Evolutionary conservation across 768 basidiomycete genomes (phyloP), one percentile per base, ranked within the genome.

Genomic region (Suillus variegatus): DNA sequence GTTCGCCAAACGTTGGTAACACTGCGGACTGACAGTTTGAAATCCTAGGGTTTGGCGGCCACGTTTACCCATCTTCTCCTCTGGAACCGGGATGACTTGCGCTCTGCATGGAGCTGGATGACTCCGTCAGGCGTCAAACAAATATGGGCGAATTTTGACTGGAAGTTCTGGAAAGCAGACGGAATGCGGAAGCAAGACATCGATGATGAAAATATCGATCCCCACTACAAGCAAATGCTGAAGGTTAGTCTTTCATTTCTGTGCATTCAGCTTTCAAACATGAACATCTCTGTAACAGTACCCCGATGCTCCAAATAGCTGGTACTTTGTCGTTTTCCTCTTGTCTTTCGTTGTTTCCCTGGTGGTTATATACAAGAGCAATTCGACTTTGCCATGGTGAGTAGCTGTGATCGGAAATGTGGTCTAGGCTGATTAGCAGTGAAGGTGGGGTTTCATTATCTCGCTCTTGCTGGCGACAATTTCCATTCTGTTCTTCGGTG

Each of bases 141-240:
- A 28, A 72, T 75, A 58, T 78, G 68, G 71, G 64, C 68, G 16
- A 76, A 73, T 55, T 82, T 82, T 64, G 70, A 82, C 64, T 81
- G 76, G 76, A 77, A 68, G 65, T 80, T 83, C 73, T 83, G 82
- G 82, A 66, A 72, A 61, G 77, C 81, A 55, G 73, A 79, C 63
- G 81, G 81, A 22, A 77, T 79, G 70, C 74, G 81, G 22, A 72
- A 77, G n/a, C 64, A 60, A 2, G 66, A 72, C 6, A 61, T 72
- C 14, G 65, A 68, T 2, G 74, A 79, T 44, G 71, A 70, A 35
- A 72, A 77, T 25, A 68, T 81, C 7, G 83, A 84, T 62, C 83
- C 83, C 8, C 83, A 84, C 69, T 84, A 84, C 67, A 74, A 73
- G n/a, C 79, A 84, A 67, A 84, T 84, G 83, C 75, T 84, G 20